Evolutionary conservation across 352 stramenopile species (phyloP), one percentile per base, ranked within the genome.

Genomic region (Phytophthora citrophthora): DNA sequence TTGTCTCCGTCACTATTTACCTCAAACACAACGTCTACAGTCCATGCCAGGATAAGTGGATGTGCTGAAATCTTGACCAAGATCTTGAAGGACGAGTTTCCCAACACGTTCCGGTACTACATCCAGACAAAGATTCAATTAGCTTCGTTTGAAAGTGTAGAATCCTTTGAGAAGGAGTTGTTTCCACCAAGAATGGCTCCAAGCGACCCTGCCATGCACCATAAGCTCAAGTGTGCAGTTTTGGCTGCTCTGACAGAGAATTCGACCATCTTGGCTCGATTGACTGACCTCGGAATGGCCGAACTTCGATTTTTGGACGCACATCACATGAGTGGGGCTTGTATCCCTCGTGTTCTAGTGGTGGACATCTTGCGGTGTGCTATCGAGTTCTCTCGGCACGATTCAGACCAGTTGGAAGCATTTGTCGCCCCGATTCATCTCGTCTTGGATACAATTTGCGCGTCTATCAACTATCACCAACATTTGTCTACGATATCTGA

Each of bases 101-200:
- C 84, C 1, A 91, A 93, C 52, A 93, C 84, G 18, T 91, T 91
- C 53, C 73, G 79, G 15, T 93, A 90, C 41, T 90, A 80, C 48
- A 86, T 88, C 18, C 82, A 91, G 46, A 77, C 77, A 2, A 86
- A 76, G 32, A 63, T 90, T 32, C 84, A 91, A 46, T 34, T 93
- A 8, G 76, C 82, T 12, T 93, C 84, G 11, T 93, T 86, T 52
- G 84, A 93, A 36, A 88, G 70, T n/a, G 79, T 93, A 1, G 79
- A 86, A 20, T 27, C 77, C 0, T 93, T 90, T 67, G 84, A 93
- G 43, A 70, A 72, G 0, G 82, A 91, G 53, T 65, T 93, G 1
- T 91, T 90, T 40, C 81, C 84, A 2, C 66, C 73, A 1, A 84
- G 72, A 43, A 74, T 74, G 23, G 57, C 77, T 16, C 78, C 75